Evolutionary conservation across 2,329 filamentous ascomycete genomes (phyloP), one percentile per base, ranked within the genome.

Genomic region (Sphaceloma murrayae): DNA sequence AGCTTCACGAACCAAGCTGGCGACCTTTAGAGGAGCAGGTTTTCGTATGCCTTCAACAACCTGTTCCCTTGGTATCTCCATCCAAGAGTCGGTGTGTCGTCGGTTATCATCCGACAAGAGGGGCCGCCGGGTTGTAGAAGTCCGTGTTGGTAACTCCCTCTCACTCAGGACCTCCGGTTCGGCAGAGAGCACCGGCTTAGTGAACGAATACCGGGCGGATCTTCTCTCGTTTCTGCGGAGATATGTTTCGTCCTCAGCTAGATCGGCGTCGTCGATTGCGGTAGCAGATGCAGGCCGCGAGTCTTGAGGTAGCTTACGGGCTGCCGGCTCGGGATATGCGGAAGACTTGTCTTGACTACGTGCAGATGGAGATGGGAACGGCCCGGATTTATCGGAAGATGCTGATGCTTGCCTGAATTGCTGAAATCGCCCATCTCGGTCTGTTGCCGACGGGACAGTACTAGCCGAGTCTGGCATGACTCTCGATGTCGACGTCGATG

Each of bases 391-490:
- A 13, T 40, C 36, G 2, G 36, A 19, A 26, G 24, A 7, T 17
- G 36, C 36, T 10, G 36, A 40, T 10, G 19, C n/a, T 3, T 40
- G 13, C 11, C 18, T 40, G 24, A 11, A 9, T n/a, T 22, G 5
- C 6, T 10, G 14, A 10, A 29, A 40, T 29, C 9, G 22, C 24
- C 14, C 30, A 14, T 19, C 24, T 19, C 17, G 22, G 10, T 14
- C 18, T 7, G 52, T 54, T 13, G 58, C 57, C 4, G 62, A 65
- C 19, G 66, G 67, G 30, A 67, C 58, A 4, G 65, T 54, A 49
- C 73, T 70, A 18, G 71, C 70, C 5, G 72, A 70, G 18, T 54
- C 45, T 46, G 54, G 29, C 46, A 56, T 45, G n/a, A 56, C 54
- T 60, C 26, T n/a, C n/a, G n/a, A n/a, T n/a, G 61, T 56, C 4